Conservation (phyloP, 73 alveolate species). For the Stentor coeruleus region DNA sequence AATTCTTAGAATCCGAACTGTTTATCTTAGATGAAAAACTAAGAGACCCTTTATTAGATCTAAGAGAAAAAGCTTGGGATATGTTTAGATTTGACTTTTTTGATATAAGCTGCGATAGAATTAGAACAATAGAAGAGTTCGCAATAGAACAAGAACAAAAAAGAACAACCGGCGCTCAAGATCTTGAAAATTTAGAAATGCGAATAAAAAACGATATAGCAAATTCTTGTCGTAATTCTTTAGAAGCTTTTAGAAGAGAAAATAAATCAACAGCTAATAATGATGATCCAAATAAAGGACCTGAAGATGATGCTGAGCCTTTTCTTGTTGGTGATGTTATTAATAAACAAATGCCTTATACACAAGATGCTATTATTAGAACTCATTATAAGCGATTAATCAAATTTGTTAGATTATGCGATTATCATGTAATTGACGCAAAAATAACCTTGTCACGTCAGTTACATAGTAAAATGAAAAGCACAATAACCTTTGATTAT, state of each 20-base stretch:
- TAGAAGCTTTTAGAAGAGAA: slow-evolving; percentile 68
- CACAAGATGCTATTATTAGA: slow-evolving; percentile 96
- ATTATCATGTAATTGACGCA: slow-evolving; percentile 83
- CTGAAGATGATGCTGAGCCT: slow-evolving; percentile 61
- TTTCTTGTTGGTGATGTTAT: slow-evolving; percentile 84
- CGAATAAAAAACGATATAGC: slow-evolving; percentile 55
- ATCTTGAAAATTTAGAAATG: slow-evolving; percentile 50
- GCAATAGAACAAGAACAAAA: slow-evolving; percentile 46
- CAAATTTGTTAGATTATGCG: slow-evolving; percentile 87
- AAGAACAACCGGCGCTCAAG: slow-evolving; percentile 42
- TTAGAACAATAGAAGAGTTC: slow-evolving; percentile 58
- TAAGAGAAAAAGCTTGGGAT: slow-evolving; percentile 53
- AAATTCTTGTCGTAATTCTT: slow-evolving; percentile 66
- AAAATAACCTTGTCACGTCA: slow-evolving; percentile 55
- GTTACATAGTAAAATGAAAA: slow-evolving; percentile 32
- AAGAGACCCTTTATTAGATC: slow-evolving; percentile 62
- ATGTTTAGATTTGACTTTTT: slow-evolving; percentile 63
- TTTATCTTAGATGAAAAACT: slow-evolving; percentile 72
- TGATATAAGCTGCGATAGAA: slow-evolving; percentile 50
- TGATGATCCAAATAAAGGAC: slow-evolving; percentile 58
- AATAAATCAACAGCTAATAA: slow-evolving; percentile 67
- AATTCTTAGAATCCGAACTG: slow-evolving; percentile 59
- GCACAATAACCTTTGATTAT: slow-evolving; percentile 34
- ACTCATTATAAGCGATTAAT: slow-evolving; percentile 90
- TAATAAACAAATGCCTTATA: slow-evolving; percentile 87